Evolutionary conservation across 495 filamentous ascomycete species (phyloP).

Genomic region (Xylaria longipes): DNA sequence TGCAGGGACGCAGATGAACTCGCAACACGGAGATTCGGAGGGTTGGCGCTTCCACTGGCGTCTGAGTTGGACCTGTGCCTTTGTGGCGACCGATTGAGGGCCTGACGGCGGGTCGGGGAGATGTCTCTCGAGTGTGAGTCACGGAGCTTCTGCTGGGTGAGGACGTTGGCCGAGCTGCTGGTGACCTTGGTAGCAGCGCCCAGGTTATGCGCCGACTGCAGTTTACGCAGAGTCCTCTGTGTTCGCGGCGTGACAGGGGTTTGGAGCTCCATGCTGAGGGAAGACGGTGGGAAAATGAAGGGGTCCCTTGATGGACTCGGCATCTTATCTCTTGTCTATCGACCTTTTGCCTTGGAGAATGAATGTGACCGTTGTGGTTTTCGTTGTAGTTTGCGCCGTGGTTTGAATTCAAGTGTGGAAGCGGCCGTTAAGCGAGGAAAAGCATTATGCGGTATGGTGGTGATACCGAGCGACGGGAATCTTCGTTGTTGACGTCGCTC

Average conservation of each 20-base stretch:
- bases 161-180: constrained; percentile 50
- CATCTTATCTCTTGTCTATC: constrained; percentile 39
- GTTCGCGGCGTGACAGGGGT: constrained; percentile 52
- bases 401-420: background rate
- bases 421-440: background rate
- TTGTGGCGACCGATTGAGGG: constrained; percentile 56
- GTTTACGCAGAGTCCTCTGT: constrained; percentile 58
- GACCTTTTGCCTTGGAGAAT: background rate
- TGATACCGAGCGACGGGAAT: constrained; percentile 9
- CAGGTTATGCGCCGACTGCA: constrained; percentile 63
- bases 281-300: constrained; percentile 34
- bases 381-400: background rate
- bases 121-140: constrained; percentile 38
- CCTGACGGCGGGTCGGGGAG: constrained; percentile 37
- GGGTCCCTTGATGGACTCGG: constrained; percentile 49
- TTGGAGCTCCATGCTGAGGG: constrained; percentile 37
- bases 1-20: constrained; percentile 38
- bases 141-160: constrained; percentile 59
- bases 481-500: constrained; percentile 7
- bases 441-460: background rate
- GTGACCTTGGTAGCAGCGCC: constrained; percentile 45
- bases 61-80: constrained; percentile 77
- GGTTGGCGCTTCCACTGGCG: constrained; percentile 48
- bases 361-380: background rate
- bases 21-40: constrained; percentile 33